These are phyloP conservation scores for Lachnellula hyalina DNA, from an alignment of 2,329 filamentous ascomycete species.

Conservation along the genomic window DNA sequence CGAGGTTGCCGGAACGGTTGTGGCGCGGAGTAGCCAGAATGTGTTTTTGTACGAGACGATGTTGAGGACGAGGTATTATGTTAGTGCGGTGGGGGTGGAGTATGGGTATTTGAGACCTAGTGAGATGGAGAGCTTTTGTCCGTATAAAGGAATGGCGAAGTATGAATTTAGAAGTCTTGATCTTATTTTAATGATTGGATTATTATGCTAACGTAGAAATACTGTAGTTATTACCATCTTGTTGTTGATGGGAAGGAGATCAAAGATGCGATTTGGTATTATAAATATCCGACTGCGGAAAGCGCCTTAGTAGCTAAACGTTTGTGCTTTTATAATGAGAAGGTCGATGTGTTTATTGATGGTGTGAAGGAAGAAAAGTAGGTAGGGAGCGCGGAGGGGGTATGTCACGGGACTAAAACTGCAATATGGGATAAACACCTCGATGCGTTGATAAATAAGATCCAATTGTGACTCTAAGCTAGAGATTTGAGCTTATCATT, in stretches of 20 bases:
- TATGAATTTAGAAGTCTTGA: constrained; percentile 34
- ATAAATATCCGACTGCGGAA: constrained; percentile 51
- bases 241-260: constrained; percentile 39
- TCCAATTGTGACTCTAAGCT: too few species aligned
- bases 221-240: constrained; percentile 44
- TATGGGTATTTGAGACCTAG: constrained; percentile 41
- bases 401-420: background rate
- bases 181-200: background rate
- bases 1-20: constrained; percentile 37
- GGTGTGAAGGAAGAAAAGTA: constrained; percentile 34
- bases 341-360: constrained; percentile 57
- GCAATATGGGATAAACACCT: background rate
- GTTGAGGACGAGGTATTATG: constrained; percentile 53
- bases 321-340: constrained; percentile 64
- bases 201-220: background rate
- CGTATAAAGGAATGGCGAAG: constrained; percentile 62
- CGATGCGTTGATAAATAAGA: background rate
- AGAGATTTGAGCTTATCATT: too few species aligned
- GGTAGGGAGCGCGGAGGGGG: background rate
- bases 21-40: constrained; percentile 41
- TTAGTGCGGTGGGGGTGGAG: constrained; percentile 10
- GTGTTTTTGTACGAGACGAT: constrained; percentile 57
- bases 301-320: constrained; percentile 49
- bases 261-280: constrained; percentile 58
- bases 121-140: constrained; percentile 51